Percentiles rank a stretch among this genome's conserved stretches.
Evolutionary conservation across 352 stramenopile genomes (phyloP).

Genomic region (Pythium plurisporium): DNA sequence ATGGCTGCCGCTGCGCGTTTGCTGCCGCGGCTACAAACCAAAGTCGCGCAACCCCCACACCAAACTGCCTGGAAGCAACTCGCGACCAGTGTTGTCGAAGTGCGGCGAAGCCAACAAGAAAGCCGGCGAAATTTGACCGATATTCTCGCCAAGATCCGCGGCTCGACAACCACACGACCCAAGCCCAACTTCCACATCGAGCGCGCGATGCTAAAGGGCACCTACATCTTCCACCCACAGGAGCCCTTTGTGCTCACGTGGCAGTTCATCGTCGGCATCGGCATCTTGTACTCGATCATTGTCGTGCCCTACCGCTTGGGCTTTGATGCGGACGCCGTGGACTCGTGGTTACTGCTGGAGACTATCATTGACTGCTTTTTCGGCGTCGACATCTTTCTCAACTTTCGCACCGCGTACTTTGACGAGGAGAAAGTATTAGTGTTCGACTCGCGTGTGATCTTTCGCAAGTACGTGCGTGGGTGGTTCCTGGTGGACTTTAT

Average conservation of each 20-base stretch:
- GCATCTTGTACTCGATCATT: conserved; percentile 88
- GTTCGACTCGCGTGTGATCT: conserved; percentile 50
- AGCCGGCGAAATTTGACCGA: conserved; percentile 25
- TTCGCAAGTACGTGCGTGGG: conserved; percentile 48
- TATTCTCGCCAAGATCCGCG: conserved; percentile 45
- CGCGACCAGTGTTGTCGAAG: neutral
- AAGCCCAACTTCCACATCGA: conserved; percentile 52
- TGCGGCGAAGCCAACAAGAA: conserved; percentile 4
- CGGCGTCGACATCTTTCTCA: conserved; percentile 79
- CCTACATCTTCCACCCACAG: conserved; percentile 74
- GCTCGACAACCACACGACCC: conserved; percentile 33
- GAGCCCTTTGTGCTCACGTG: conserved; percentile 60
- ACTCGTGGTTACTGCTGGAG: conserved; percentile 59
- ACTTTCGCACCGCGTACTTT: conserved; percentile 84
- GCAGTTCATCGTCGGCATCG: conserved; percentile 70
- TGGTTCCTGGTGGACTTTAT: conserved; percentile 78
- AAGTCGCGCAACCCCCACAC: neutral
- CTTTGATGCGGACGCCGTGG: conserved; percentile 60
- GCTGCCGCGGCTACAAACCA: neutral
- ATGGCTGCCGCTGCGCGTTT: neutral
- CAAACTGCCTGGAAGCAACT: conserved; percentile 5
- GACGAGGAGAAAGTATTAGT: conserved; percentile 73
- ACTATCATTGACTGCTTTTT: conserved; percentile 83
- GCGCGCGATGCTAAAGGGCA: conserved; percentile 54
- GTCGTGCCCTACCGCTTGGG: conserved; percentile 86